These are phyloP conservation scores for Pyrenophora seminiperda DNA, from an alignment of 2,329 filamentous ascomycete species.

Conservation along the genomic window DNA sequence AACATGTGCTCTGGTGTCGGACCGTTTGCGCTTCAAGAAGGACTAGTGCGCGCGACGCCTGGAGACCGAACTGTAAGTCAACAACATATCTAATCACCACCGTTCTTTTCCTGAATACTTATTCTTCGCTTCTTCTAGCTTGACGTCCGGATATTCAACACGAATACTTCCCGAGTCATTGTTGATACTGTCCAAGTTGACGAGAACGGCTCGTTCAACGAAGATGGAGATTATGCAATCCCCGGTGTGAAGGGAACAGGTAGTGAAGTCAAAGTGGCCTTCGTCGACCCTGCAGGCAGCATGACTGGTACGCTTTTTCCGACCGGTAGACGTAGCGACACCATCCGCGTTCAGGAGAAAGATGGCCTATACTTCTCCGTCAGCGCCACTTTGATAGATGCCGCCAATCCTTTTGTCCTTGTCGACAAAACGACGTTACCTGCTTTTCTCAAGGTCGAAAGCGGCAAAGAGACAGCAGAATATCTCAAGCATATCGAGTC, in stretches of 20 bases:
- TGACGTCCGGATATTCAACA: conserved; percentile 66
- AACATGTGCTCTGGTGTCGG: conserved; percentile 73
- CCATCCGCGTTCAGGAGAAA: conserved; percentile 41
- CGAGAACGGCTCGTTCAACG: conserved; percentile 47
- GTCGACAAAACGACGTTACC: conserved; percentile 60
- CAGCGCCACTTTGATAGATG: conserved; percentile 63
- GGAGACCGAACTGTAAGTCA: conserved; percentile 25
- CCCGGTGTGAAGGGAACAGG: conserved; percentile 66
- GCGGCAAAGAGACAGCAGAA: conserved; percentile 48
- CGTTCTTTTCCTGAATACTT: not conserved
- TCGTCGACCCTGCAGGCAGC: conserved; percentile 65
- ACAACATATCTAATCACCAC: not conserved
- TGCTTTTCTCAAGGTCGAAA: conserved; percentile 52
- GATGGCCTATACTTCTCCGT: conserved; percentile 45
- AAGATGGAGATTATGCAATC: conserved; percentile 62
- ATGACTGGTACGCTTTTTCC: conserved; percentile 66
- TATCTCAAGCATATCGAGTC: conserved; percentile 58
- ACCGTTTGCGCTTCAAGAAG: conserved; percentile 64
- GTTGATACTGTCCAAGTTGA: conserved; percentile 59
- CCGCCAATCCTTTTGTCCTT: conserved; percentile 68
- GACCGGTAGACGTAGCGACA: conserved; percentile 61
- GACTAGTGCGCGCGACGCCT: conserved; percentile 50
- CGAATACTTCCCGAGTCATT: conserved; percentile 68
- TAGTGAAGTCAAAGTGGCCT: conserved; percentile 63
- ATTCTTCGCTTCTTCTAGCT: conserved; percentile 20